These are phyloP conservation scores for Posidonia oceanica DNA, from an alignment of 116 monocot genomes.

Conservation along the genomic window DNA sequence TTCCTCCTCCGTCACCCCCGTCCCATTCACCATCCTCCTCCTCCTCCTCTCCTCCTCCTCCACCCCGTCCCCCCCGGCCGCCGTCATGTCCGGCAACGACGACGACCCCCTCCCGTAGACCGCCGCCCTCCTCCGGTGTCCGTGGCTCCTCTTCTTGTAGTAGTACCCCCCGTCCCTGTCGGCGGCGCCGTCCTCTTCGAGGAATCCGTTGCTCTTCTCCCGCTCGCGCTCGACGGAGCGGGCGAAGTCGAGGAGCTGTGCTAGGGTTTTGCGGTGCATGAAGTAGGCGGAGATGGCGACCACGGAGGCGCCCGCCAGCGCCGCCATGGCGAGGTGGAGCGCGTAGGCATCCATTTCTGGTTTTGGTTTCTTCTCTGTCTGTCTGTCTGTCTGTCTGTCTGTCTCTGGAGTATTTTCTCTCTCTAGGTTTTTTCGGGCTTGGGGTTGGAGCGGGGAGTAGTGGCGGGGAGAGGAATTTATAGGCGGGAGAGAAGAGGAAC, in stretches of 20 bases:
- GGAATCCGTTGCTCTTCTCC: not conserved
- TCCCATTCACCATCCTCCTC: not conserved
- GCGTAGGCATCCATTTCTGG: slow-evolving; percentile 61
- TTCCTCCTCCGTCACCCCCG: slow-evolving; percentile 6
- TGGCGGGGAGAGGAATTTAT: too few relatives aligned
- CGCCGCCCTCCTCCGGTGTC: slow-evolving; percentile 1
- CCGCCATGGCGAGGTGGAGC: slow-evolving; percentile 82
- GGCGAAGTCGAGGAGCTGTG: slow-evolving; percentile 80
- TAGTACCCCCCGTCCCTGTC: slow-evolving; percentile 4
- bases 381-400: not conserved
- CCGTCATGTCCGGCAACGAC: slow-evolving; percentile 51
- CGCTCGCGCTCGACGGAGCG: slow-evolving; percentile 43
- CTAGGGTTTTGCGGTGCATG: slow-evolving; percentile 93
- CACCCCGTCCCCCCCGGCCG: slow-evolving; percentile 17
- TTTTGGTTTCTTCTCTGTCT: not conserved
- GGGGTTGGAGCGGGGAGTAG: too few relatives aligned
- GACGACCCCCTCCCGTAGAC: slow-evolving; percentile 22
- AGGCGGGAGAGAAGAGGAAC: too few relatives aligned
- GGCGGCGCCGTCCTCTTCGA: not conserved
- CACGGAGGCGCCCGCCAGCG: slow-evolving; percentile 84
- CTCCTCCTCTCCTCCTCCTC: slow-evolving; percentile 17
- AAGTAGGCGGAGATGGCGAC: slow-evolving; percentile 92
- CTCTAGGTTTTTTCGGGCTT: too few relatives aligned
- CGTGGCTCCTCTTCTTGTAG: slow-evolving; percentile 2
- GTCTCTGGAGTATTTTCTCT: too few relatives aligned